These are phyloP conservation scores for Bombardia bombarda DNA, from an alignment of 495 filamentous ascomycete species.

Conservation along the genomic window DNA sequence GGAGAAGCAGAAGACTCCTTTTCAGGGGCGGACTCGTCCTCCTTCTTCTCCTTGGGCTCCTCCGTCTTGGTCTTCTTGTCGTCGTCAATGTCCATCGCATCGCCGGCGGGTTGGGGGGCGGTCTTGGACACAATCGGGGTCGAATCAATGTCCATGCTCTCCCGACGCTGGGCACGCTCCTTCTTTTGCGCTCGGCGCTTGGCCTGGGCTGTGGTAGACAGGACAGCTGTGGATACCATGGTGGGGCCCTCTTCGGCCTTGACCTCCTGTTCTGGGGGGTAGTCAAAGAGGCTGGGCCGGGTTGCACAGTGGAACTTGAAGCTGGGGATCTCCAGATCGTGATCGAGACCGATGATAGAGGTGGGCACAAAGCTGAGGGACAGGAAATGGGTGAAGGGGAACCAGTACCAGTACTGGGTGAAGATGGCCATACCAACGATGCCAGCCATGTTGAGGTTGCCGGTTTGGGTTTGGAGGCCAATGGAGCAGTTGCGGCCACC, in stretches of 20 bases:
- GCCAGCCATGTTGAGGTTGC: constrained; percentile 94
- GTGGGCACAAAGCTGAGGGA: constrained; percentile 90
- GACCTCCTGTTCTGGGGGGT: constrained; percentile 90
- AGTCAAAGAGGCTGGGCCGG: constrained; percentile 92
- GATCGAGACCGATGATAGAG: constrained; percentile 86
- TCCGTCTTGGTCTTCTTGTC: constrained; percentile 51
- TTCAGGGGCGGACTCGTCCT: constrained; percentile 39
- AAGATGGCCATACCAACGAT: constrained; percentile 98
- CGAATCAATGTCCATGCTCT: constrained; percentile 82
- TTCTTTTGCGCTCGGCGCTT: constrained; percentile 83
- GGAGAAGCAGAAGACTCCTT: constrained; percentile 45
- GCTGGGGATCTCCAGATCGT: constrained; percentile 86
- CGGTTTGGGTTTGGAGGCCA: constrained; percentile 92
- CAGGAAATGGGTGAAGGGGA: constrained; percentile 96
- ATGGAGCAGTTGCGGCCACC: constrained; percentile 98
- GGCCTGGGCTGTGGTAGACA: constrained; percentile 94
- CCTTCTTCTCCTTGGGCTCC: constrained; percentile 53
- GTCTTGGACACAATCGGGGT: constrained; percentile 72
- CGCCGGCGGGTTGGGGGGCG: constrained; percentile 44
- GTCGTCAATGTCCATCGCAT: constrained; percentile 92
- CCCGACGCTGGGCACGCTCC: constrained; percentile 59
- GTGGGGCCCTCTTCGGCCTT: constrained; percentile 90
- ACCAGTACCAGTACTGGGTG: constrained; percentile 99
- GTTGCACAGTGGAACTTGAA: constrained; percentile 96
- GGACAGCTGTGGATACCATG: constrained; percentile 89